A percentile compares a stretch with the other conserved stretches of the same genome.
These are phyloP conservation scores for Pezicula radicicola DNA, from an alignment of 2,329 filamentous ascomycete species.

Conservation along the genomic window DNA sequence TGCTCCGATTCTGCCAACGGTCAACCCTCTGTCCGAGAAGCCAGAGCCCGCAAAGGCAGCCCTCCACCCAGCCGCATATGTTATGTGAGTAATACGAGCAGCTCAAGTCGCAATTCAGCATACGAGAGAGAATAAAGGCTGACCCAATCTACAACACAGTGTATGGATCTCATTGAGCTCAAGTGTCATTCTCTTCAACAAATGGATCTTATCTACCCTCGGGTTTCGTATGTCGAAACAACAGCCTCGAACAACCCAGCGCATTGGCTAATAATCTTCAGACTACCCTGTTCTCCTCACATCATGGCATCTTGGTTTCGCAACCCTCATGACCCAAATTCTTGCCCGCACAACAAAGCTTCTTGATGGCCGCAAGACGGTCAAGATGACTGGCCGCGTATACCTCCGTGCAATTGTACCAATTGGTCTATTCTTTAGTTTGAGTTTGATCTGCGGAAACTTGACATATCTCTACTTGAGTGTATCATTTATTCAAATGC, in stretches of 20 bases:
- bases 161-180: conserved; percentile 92
- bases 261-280: conserved; percentile 35
- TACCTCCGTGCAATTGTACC: conserved; percentile 93
- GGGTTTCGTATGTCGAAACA: conserved; percentile 68
- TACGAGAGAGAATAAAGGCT: not conserved
- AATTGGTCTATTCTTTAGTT: conserved; percentile 92
- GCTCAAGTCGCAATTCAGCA: not conserved
- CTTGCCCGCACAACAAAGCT: conserved; percentile 85
- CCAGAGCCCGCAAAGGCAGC: conserved; percentile 43
- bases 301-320: conserved; percentile 93
- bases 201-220: conserved; percentile 87
- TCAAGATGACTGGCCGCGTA: conserved; percentile 94
- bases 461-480: conserved; percentile 92
- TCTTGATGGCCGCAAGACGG: conserved; percentile 90
- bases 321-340: conserved; percentile 90
- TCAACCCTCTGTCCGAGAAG: conserved; percentile 70
- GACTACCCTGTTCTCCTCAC: conserved; percentile 79
- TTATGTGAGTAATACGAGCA: conserved; percentile 49
- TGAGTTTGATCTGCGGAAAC: conserved; percentile 96
- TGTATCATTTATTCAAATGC: conserved; percentile 98
- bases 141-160: conserved; percentile 42
- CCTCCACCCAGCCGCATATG: conserved; percentile 71
- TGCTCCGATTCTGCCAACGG: conserved; percentile 69
- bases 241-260: not conserved
- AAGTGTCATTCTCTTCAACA: conserved; percentile 98